phyloP scores from a whole-genome alignment of 306 rosid species.

The Castanopsis chinensis region DNA sequence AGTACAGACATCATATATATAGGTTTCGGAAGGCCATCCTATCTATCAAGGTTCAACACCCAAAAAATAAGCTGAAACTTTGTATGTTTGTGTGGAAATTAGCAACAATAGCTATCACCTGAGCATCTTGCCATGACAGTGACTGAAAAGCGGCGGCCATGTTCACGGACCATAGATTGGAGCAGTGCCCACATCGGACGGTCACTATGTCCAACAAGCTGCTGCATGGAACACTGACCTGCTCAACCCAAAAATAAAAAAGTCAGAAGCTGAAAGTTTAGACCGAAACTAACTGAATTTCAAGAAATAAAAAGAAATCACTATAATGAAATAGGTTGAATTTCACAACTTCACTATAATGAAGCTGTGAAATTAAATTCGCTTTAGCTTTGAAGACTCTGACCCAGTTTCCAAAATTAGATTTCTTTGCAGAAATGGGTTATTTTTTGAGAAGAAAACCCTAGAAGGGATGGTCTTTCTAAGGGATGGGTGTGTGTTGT shows the following conservation, averaged over 20 bases:
- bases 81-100: background rate
- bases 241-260: background rate
- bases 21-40: constrained; percentile 15
- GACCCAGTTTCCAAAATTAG: background rate
- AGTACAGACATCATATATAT: constrained; percentile 23
- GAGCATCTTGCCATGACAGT: constrained; percentile 85
- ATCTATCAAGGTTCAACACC: constrained; percentile 13
- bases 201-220: constrained; percentile 90
- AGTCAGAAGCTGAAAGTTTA: background rate
- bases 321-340: background rate
- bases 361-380: background rate
- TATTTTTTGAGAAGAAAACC: constrained; percentile 4
- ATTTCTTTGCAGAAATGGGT: background rate
- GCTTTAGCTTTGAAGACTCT: background rate
- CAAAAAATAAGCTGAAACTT: constrained; percentile 32
- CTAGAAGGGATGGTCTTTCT: background rate
- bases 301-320: background rate
- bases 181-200: constrained; percentile 99
- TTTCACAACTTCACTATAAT: too few relatives aligned
- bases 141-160: constrained; percentile 99
- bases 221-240: constrained; percentile 99
- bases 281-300: background rate
- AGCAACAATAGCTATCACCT: constrained; percentile 32
- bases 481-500: constrained; percentile 16
- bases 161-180: constrained; percentile 98